A percentile compares a stretch with the other conserved stretches of the same genome.
Evolutionary conservation across 73 alveolate species (phyloP).

Genomic region (Uronychia setigera): DNA sequence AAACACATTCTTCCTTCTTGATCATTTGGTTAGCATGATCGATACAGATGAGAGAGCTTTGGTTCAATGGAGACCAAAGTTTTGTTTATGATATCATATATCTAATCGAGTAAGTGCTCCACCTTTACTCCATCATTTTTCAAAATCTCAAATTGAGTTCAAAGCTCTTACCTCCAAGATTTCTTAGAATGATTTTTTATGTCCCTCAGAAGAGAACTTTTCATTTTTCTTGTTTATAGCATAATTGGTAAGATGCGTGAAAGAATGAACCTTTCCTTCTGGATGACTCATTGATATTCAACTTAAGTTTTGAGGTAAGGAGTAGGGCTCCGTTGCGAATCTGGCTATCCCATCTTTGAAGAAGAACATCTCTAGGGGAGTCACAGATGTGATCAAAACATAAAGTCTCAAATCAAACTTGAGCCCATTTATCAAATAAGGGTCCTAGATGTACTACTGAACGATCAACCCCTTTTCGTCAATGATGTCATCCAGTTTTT

Average conservation of each 20-base stretch:
- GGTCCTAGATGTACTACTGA: slow-evolving; percentile 79
- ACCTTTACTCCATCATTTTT: not conserved
- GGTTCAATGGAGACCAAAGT: slow-evolving; percentile 10
- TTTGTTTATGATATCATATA: slow-evolving; percentile 23
- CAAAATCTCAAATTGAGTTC: not conserved
- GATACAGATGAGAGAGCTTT: slow-evolving; percentile 10
- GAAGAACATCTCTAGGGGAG: slow-evolving; percentile 53
- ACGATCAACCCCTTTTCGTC: slow-evolving; percentile 54
- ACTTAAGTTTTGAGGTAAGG: not conserved
- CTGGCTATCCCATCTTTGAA: slow-evolving; percentile 74
- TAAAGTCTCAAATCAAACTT: slow-evolving; percentile 92
- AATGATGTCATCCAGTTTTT: slow-evolving; percentile 13
- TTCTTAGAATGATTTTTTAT: not conserved
- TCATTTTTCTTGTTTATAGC: slow-evolving; percentile 40
- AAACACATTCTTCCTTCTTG: slow-evolving; percentile 26
- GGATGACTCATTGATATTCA: not conserved
- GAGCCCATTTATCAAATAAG: slow-evolving; percentile 85
- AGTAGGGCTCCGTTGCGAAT: slow-evolving; percentile 63
- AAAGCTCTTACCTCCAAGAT: not conserved
- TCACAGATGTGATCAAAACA: slow-evolving; percentile 67
- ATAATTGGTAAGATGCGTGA: slow-evolving; percentile 45
- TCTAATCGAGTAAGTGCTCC: slow-evolving; percentile 5
- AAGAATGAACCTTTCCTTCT: slow-evolving; percentile 2
- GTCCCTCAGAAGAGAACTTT: not conserved
- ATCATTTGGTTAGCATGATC: slow-evolving; percentile 25